Conservation (phyloP, 2,329 filamentous ascomycete genomes). For the Macrophomina pseudophaseolina region DNA sequence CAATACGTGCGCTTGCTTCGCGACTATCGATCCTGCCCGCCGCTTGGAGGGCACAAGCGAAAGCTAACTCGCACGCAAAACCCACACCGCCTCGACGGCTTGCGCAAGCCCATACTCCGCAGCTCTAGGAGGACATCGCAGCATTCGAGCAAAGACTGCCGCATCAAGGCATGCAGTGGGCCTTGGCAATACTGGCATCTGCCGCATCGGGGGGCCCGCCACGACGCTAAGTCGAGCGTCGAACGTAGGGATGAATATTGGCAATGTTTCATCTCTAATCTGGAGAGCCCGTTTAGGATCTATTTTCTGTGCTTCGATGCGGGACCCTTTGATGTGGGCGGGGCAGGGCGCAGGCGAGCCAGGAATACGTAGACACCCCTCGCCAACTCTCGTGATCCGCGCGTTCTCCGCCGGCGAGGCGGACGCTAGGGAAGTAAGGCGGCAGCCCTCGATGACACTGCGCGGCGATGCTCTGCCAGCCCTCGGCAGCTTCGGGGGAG, state of each 20-base stretch:
- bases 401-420: neutral
- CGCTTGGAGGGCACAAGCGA: no score
- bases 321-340: neutral
- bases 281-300: neutral
- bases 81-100: no score
- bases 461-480: neutral
- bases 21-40: neutral
- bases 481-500: neutral
- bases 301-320: neutral
- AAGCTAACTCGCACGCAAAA: neutral
- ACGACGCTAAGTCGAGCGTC: slow-evolving; percentile 23
- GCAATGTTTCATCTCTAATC: slow-evolving; percentile 16
- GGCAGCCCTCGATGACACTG: no score
- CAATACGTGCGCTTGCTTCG: slow-evolving; percentile 5
- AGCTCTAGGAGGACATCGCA: no score
- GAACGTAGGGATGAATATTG: slow-evolving; percentile 25
- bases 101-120: no score
- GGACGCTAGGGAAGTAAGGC: no score
- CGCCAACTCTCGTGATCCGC: neutral
- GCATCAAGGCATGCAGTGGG: neutral
- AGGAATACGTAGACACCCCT: neutral
- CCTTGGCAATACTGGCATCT: slow-evolving; percentile 23
- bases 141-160: neutral
- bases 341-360: no score
- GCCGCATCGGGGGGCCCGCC: slow-evolving; percentile 12